A percentile compares a stretch with the other conserved stretches of the same genome.
phyloP scores from a whole-genome alignment of 768 basidiomycete genomes.

The Dacryopinax spathularia region DNA sequence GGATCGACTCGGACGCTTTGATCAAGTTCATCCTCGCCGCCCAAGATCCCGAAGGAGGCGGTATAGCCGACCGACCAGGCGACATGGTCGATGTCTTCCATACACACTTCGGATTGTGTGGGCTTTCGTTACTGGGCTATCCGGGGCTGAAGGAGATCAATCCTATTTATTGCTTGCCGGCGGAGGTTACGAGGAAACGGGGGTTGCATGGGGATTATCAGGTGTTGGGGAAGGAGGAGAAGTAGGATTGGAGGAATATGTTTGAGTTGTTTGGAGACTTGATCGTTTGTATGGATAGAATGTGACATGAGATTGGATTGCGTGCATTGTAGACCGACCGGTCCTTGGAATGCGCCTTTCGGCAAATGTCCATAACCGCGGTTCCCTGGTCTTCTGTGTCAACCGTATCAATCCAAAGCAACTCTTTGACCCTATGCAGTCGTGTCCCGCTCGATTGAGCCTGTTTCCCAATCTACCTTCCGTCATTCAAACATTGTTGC shows the following conservation, averaged over 20 bases:
- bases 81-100: conserved; percentile 98
- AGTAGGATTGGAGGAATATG: background rate
- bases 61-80: conserved; percentile 86
- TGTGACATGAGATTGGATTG: background rate
- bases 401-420: too few species aligned
- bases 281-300: background rate
- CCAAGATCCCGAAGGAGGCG: conserved; percentile 83
- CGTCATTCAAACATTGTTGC: too few species aligned
- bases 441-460: too few species aligned
- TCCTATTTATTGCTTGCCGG: conserved; percentile 95
- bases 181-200: conserved; percentile 47
- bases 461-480: background rate
- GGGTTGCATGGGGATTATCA: conserved; percentile 34
- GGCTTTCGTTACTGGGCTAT: conserved; percentile 78
- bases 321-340: too few species aligned
- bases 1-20: conserved; percentile 78
- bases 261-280: background rate
- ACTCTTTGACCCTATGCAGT: too few species aligned
- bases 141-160: conserved; percentile 74
- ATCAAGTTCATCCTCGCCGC: conserved; percentile 73
- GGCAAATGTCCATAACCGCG: too few species aligned
- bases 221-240: background rate
- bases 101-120: conserved; percentile 75
- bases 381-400: too few species aligned
- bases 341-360: too few species aligned